Base-by-base conservation (phyloP, 177 flowering plant genomes). In the Telopea speciosissima region DNA sequence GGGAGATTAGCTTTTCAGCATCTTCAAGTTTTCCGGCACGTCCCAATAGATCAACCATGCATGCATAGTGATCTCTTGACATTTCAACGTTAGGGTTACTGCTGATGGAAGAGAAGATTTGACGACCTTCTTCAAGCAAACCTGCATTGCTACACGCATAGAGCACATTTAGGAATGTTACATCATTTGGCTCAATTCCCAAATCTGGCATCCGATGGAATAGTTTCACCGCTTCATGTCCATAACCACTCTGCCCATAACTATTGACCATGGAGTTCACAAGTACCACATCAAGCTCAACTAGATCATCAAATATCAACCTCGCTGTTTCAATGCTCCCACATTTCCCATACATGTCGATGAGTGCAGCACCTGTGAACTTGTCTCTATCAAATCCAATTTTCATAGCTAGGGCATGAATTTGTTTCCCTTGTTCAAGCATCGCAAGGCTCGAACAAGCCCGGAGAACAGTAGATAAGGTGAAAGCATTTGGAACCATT, bases 21-120 rank as follows among this genome's bases (percentile, higher is more conserved):
- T 85, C 88, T 69, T 77, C 59, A 12, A 87, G 78, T 68, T 78
- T 81, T 65, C 87, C 84, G 69, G 82, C 80, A 42, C 86, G 84
- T 14, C 87, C 90, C 26, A 85, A 74, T 36, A 87, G 61, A 79
- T 85, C 86, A 72, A 87, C 81, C 88, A 85, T 81, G 78, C 87
- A 85, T 52, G 86, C 72, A 74, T 82, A 83, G 71, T 85, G 88
- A 67, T 79, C 85, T 36, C 54, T 75, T 1, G 82, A 76, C 58
- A 78, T 71, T 24, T 74, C 75, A 33, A 73, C 65, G 14, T 66
- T 66, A 54, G 14, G n/a, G 25, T 71, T 63, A 24, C 62, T 71
- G 25, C 17, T 66, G 8, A 83, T 62, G 33, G 77, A 83, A 56
- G 81, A 72, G 76, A 86, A 86, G 60, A 83, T 76, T 36, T 71